These are phyloP conservation scores for Alternaria gansuensis DNA, from an alignment of 2,329 filamentous ascomycete genomes.

Conservation along the genomic window DNA sequence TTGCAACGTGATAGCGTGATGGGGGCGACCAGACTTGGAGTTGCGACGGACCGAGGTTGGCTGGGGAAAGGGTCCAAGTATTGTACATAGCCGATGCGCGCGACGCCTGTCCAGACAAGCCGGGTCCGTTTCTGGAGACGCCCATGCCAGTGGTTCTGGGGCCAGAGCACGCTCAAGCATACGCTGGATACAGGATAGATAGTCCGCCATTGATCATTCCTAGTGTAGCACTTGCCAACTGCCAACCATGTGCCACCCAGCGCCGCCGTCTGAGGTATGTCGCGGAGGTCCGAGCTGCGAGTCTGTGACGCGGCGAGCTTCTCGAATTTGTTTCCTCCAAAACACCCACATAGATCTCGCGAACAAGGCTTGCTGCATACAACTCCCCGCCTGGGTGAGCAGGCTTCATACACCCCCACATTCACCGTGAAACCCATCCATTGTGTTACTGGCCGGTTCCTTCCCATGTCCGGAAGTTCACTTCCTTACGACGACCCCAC, in stretches of 20 bases:
- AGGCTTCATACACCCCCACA: slow-evolving; percentile 18
- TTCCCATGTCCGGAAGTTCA: neutral
- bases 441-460: neutral
- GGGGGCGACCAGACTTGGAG: slow-evolving; percentile 21
- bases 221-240: neutral
- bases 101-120: slow-evolving; percentile 7
- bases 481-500: slow-evolving; percentile 25
- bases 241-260: slow-evolving; percentile 2
- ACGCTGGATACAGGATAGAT: neutral
- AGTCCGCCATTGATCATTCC: neutral
- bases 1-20: slow-evolving; percentile 35
- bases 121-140: neutral
- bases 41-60: slow-evolving; percentile 43
- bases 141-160: neutral
- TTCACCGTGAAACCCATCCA: neutral
- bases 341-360: slow-evolving; percentile 24
- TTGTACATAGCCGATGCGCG: slow-evolving; percentile 13
- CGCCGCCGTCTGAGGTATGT: slow-evolving; percentile 15
- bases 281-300: slow-evolving; percentile 28
- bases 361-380: slow-evolving; percentile 21
- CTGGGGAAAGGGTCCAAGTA: slow-evolving; percentile 13
- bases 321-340: slow-evolving; percentile 13
- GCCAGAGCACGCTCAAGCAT: neutral
- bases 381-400: slow-evolving; percentile 43
- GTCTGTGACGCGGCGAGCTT: slow-evolving; percentile 37